Conservation (phyloP, 2,329 filamentous ascomycete species). For the Phialophora expanda region DNA sequence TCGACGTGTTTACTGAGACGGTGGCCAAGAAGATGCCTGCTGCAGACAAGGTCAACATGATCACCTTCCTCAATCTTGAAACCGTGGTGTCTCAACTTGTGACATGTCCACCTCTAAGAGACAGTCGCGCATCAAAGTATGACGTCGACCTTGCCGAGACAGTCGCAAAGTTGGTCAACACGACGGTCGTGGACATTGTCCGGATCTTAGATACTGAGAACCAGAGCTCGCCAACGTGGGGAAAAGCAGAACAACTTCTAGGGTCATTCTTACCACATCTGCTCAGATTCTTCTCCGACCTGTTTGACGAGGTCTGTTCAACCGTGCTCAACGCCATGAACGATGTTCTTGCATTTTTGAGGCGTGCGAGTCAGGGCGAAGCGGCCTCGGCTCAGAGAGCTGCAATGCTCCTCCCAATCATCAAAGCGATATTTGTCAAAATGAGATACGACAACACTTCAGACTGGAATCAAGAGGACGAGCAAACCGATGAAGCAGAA, state of each 20-base stretch:
- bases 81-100: slow-evolving; percentile 86
- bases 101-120: slow-evolving; percentile 77
- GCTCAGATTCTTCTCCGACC: slow-evolving; percentile 93
- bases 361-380: slow-evolving; percentile 70
- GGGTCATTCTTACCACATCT: slow-evolving; percentile 84
- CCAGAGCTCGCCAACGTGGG: slow-evolving; percentile 65
- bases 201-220: slow-evolving; percentile 76
- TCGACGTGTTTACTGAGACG: slow-evolving; percentile 94
- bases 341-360: slow-evolving; percentile 87
- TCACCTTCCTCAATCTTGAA: slow-evolving; percentile 84
- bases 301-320: slow-evolving; percentile 97
- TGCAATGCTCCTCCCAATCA: slow-evolving; percentile 82
- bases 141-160: slow-evolving; percentile 95
- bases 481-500: slow-evolving; percentile 94
- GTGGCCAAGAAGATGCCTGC: slow-evolving; percentile 98
- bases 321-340: slow-evolving; percentile 92
- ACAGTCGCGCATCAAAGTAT: slow-evolving; percentile 82
- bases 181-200: slow-evolving; percentile 82
- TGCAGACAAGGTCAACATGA: slow-evolving; percentile 90
- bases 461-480: slow-evolving; percentile 90
- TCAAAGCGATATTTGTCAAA: slow-evolving; percentile 91
- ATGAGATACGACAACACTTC: slow-evolving; percentile 98
- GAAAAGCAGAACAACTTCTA: slow-evolving; percentile 79
- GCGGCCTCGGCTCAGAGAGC: slow-evolving; percentile 75
- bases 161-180: slow-evolving; percentile 94